Evolutionary conservation across 371 early-diverging fungal genomes (phyloP).

Genomic region (Mucor lusitanicus): DNA sequence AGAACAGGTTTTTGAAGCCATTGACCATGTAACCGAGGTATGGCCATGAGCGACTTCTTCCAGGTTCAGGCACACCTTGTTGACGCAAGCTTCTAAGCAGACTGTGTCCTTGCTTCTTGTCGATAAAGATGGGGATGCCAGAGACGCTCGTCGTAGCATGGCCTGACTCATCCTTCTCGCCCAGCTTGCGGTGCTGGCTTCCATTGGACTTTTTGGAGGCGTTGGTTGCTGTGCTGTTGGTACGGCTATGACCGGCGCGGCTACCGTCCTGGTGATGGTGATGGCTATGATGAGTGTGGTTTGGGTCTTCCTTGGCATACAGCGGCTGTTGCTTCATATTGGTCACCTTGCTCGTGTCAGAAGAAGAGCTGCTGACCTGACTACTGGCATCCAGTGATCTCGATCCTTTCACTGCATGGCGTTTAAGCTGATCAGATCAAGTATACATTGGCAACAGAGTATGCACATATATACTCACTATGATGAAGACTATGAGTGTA

Average conservation of each 20-base stretch:
- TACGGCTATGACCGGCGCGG: not conserved
- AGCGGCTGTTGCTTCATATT: constrained; percentile 6
- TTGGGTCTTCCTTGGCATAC: not conserved
- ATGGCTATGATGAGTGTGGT: not conserved
- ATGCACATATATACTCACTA: no score
- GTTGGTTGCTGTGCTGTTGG: not conserved
- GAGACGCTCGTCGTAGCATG: constrained; percentile 10
- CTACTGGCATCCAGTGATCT: constrained; percentile 9
- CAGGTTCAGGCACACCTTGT: constrained; percentile 17
- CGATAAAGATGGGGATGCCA: constrained; percentile 10
- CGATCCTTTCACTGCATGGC: constrained; percentile 10
- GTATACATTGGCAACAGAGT: not conserved
- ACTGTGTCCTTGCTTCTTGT: not conserved
- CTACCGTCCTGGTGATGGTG: not conserved
- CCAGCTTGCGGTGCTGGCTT: not conserved
- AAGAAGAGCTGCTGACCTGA: not conserved
- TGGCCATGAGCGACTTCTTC: constrained; percentile 13
- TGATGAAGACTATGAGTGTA: not conserved
- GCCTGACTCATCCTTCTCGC: constrained; percentile 3
- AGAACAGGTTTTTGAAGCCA: constrained; percentile 15
- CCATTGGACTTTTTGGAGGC: not conserved
- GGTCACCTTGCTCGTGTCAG: constrained; percentile 10
- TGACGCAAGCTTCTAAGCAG: not conserved
- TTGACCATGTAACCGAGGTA: constrained; percentile 26
- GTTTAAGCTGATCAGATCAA: not conserved